A percentile compares a stretch with the other conserved stretches of the same genome.
Conservation (phyloP, 371 early-diverging fungal genomes). For the Lichtheimia ramosa region DNA sequence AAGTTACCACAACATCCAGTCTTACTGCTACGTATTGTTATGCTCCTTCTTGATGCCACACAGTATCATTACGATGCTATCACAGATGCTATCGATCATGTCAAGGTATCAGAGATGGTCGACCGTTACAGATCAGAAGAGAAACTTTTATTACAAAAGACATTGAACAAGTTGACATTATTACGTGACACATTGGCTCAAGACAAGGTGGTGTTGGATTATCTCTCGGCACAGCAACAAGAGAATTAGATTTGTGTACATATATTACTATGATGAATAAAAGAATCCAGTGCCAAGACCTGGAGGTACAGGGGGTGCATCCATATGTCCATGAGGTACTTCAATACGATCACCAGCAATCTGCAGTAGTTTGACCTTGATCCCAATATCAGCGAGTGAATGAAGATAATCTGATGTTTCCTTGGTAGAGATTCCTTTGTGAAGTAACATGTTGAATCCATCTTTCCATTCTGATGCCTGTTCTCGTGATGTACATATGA, state of each 20-base stretch:
- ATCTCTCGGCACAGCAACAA: slow-evolving; percentile 6
- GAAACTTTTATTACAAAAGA: background rate
- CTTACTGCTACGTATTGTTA: slow-evolving; percentile 21
- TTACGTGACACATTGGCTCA: slow-evolving; percentile 1
- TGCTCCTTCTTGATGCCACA: slow-evolving; percentile 27
- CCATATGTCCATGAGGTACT: slow-evolving; percentile 44
- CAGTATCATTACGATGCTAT: slow-evolving; percentile 13
- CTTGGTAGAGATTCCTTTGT: slow-evolving; percentile 61
- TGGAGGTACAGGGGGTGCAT: slow-evolving; percentile 40
- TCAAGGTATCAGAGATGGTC: background rate
- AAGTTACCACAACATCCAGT: slow-evolving; percentile 11
- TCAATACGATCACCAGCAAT: slow-evolving; percentile 68
- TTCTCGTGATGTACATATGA: slow-evolving; percentile 47
- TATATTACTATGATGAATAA: slow-evolving; percentile 14
- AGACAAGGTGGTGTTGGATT: slow-evolving; percentile 4
- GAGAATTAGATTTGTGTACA: background rate
- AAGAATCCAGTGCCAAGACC: slow-evolving; percentile 43
- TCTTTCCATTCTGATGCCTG: slow-evolving; percentile 78
- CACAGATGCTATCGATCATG: background rate
- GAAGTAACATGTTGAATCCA: slow-evolving; percentile 72
- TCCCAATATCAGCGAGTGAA: slow-evolving; percentile 64
- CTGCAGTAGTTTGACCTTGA: slow-evolving; percentile 67
- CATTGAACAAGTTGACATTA: background rate
- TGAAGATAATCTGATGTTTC: slow-evolving; percentile 69
- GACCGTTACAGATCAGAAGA: slow-evolving; percentile 13